Percentiles rank a stretch among this genome's conserved stretches.
Conservation (phyloP, 768 basidiomycete genomes). For the Amanita rimosa region DNA sequence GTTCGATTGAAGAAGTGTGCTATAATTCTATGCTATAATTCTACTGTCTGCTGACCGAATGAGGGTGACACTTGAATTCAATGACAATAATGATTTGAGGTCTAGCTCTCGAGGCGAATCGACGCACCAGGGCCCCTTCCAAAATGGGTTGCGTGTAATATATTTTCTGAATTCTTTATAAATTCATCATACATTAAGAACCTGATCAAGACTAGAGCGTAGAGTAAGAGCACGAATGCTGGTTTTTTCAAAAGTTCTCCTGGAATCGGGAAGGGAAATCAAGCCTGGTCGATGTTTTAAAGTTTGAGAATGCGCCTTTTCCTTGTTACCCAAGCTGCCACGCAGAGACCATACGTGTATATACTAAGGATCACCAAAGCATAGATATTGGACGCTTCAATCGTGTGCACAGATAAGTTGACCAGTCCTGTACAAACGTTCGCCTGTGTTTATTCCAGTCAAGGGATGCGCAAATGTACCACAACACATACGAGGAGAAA, state of each 20-base stretch:
- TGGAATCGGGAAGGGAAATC: no score
- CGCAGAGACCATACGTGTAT: slow-evolving; percentile 52
- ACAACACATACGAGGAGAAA: slow-evolving; percentile 65
- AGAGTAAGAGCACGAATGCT: no score
- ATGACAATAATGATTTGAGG: background rate
- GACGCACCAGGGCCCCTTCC: background rate
- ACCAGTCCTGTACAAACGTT: slow-evolving; percentile 80
- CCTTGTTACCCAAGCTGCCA: slow-evolving; percentile 43
- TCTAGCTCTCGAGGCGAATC: background rate
- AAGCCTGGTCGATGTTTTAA: background rate
- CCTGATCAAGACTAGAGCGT: no score
- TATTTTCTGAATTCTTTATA: no score
- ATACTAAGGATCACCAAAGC: slow-evolving; percentile 51
- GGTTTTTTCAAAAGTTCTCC: no score
- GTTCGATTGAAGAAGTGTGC: slow-evolving; percentile 7
- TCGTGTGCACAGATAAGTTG: slow-evolving; percentile 71
- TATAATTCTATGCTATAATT: slow-evolving; percentile 6
- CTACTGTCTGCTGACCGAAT: background rate
- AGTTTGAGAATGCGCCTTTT: background rate
- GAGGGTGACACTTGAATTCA: background rate
- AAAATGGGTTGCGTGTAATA: background rate
- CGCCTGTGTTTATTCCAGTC: slow-evolving; percentile 36
- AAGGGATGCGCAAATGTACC: background rate
- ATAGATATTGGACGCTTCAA: slow-evolving; percentile 50
- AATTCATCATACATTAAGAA: no score